These are phyloP conservation scores for Fennellomyces sp. DNA, from an alignment of 371 early-diverging fungal species.

Conservation along the genomic window DNA sequence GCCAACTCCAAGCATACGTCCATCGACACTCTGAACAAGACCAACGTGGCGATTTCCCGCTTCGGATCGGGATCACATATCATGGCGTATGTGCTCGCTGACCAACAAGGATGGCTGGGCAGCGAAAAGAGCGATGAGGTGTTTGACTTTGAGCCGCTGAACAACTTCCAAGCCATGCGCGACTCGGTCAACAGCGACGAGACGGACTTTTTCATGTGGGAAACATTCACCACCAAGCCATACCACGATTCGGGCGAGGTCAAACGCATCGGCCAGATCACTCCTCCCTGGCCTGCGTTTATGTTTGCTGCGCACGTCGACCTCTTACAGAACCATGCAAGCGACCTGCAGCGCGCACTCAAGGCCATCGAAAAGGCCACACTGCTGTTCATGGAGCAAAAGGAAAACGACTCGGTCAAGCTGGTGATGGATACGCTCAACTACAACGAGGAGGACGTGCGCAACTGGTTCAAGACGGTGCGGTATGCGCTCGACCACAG, in stretches of 20 bases:
- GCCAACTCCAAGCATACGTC: conserved; percentile 46
- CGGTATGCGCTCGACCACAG: conserved; percentile 56
- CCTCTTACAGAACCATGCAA: conserved; percentile 28
- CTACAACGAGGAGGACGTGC: conserved; percentile 67
- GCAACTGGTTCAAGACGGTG: conserved; percentile 74
- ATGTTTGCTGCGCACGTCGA: conserved; percentile 71
- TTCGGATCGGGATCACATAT: conserved; percentile 86
- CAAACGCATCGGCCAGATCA: conserved; percentile 72
- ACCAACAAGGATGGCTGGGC: conserved; percentile 69
- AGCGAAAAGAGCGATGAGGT: conserved; percentile 24
- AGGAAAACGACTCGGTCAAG: conserved; percentile 50
- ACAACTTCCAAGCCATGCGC: conserved; percentile 77
- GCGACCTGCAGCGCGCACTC: conserved; percentile 31
- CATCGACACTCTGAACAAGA: conserved; percentile 62
- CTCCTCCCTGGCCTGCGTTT: conserved; percentile 92
- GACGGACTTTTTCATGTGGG: conserved; percentile 87
- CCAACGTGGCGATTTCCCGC: conserved; percentile 75
- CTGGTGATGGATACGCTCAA: conserved; percentile 62
- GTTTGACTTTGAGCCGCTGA: conserved; percentile 65
- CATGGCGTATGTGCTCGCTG: conserved; percentile 80
- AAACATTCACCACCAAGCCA: conserved; percentile 83
- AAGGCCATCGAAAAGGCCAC: conserved; percentile 50
- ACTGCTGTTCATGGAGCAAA: conserved; percentile 49
- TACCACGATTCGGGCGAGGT: conserved; percentile 77
- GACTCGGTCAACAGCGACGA: conserved; percentile 64